Conservation (phyloP, 2,329 filamentous ascomycete genomes). For the Neurospora sp. region DNA sequence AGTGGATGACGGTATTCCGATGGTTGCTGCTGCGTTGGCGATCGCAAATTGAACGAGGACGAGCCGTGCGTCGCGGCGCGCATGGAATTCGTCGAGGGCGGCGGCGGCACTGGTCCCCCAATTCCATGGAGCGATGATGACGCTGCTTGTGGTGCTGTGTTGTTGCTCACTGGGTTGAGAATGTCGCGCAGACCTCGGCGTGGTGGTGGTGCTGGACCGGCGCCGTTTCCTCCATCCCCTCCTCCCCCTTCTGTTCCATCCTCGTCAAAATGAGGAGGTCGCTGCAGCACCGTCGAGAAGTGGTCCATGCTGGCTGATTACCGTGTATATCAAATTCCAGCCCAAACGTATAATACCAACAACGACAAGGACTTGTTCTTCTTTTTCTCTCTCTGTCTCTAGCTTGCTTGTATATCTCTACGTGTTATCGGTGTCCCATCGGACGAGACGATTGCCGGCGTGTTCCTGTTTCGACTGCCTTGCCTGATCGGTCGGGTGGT, state of each 20-base stretch:
- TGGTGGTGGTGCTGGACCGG: constrained; percentile 3
- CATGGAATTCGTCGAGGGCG: background rate
- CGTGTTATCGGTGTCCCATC: background rate
- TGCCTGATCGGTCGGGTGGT: background rate
- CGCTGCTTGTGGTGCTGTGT: constrained; percentile 11
- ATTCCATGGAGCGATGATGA: constrained; percentile 15
- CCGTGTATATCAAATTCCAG: background rate
- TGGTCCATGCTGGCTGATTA: constrained; percentile 30
- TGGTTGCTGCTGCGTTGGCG: constrained; percentile 36
- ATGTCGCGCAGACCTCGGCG: constrained; percentile 35
- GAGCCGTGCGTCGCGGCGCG: constrained; percentile 17
- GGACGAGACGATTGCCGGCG: background rate
- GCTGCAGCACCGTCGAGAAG: constrained; percentile 42
- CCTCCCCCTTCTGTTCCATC: constrained; percentile 27
- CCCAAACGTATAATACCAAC: background rate
- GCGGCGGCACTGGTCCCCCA: background rate
- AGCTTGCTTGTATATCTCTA: background rate
- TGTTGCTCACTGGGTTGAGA: constrained; percentile 27
- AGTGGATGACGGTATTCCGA: constrained; percentile 16
- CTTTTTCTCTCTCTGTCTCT: background rate
- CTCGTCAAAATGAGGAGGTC: constrained; percentile 28
- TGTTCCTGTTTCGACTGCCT: background rate
- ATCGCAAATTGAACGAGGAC: constrained; percentile 37
- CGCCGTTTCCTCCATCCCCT: constrained; percentile 21
- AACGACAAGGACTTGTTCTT: background rate